phyloP scores from a whole-genome alignment of 345 rosid genomes.

The Schrenkiella parvula region DNA sequence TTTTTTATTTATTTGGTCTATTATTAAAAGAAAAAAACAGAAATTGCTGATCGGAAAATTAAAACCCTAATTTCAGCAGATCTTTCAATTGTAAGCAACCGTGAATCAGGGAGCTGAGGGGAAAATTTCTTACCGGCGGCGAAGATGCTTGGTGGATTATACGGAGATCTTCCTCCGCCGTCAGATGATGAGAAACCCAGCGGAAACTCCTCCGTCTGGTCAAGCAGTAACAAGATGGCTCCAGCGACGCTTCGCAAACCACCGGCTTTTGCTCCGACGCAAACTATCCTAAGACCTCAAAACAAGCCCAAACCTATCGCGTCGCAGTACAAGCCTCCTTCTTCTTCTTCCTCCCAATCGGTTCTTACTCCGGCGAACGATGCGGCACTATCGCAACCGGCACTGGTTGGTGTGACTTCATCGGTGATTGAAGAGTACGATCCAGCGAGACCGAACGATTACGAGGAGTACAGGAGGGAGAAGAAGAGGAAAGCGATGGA shows the following conservation, averaged over 20 bases:
- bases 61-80: conserved; percentile 14
- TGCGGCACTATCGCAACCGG: conserved; percentile 49
- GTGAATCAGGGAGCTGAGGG: not conserved
- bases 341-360: conserved; percentile 7
- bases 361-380: conserved; percentile 10
- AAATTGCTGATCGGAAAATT: conserved; percentile 7
- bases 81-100: conserved; percentile 13
- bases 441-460: conserved; percentile 91
- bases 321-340: conserved; percentile 23
- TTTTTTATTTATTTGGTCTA: not conserved
- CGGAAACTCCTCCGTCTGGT: conserved; percentile 68
- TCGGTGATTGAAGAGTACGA: conserved; percentile 88
- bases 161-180: conserved; percentile 99
- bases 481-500: conserved; percentile 70
- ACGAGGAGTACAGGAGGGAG: conserved; percentile 81
- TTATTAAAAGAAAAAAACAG: not conserved
- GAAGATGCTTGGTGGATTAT: conserved; percentile 84
- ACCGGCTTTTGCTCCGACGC: conserved; percentile 56
- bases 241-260: conserved; percentile 94
- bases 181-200: conserved; percentile 76
- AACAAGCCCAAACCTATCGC: conserved; percentile 42
- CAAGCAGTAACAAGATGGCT: conserved; percentile 80
- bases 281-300: conserved; percentile 58
- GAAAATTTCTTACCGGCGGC: not conserved
- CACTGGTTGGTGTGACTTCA: conserved; percentile 73